A percentile compares a stretch with the other conserved stretches of the same genome.
These are phyloP conservation scores for Neurospora discreta DNA, from an alignment of 495 filamentous ascomycete genomes.

Conservation along the genomic window DNA sequence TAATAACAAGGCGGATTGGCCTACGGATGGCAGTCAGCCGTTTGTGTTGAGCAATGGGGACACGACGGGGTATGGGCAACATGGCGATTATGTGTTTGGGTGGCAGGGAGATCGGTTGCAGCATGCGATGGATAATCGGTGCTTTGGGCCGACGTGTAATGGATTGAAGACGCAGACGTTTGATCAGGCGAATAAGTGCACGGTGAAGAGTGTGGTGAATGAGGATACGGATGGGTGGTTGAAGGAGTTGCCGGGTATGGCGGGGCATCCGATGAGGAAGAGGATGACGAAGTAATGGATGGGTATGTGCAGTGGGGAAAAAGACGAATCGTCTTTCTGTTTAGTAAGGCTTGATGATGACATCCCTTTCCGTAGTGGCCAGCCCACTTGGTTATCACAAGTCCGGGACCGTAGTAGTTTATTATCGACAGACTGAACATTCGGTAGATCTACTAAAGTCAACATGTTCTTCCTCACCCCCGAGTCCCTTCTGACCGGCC, in stretches of 20 bases:
- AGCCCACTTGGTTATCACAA: too few species aligned
- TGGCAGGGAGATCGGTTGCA: conserved; percentile 39
- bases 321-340: neutral
- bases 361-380: too few species aligned
- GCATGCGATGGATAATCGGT: conserved; percentile 38
- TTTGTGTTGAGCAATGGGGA: conserved; percentile 38
- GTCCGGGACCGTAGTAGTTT: too few species aligned
- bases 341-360: neutral
- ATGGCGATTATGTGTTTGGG: conserved; percentile 43
- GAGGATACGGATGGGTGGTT: conserved; percentile 35
- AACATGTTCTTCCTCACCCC: too few species aligned
- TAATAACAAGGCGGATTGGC: conserved; percentile 35
- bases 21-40: conserved; percentile 35
- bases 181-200: conserved; percentile 25
- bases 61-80: conserved; percentile 22
- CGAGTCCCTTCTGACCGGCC: too few species aligned
- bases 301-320: too few species aligned
- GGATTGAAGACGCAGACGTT: conserved; percentile 28
- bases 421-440: too few species aligned
- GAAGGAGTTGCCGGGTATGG: conserved; percentile 7
- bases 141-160: conserved; percentile 27
- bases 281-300: too few species aligned
- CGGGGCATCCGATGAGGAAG: neutral
- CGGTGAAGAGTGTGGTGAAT: conserved; percentile 25
- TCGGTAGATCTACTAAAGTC: too few species aligned